Evolutionary conservation across 495 filamentous ascomycete genomes (phyloP).

Genomic region (Aspergillus affinis): DNA sequence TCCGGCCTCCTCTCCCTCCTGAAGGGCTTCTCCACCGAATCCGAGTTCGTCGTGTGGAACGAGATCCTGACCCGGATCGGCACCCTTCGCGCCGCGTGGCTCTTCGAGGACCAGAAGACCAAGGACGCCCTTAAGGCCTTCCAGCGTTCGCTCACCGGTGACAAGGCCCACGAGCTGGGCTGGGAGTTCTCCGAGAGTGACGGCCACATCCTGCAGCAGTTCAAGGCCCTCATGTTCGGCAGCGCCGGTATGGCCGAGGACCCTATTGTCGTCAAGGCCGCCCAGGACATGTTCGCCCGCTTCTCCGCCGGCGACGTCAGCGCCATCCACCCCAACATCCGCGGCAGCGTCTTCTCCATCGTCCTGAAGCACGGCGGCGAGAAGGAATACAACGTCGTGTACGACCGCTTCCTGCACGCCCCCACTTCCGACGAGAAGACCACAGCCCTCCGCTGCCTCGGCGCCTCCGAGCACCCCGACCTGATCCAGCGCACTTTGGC

Average conservation of each 20-base stretch:
- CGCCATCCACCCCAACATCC: conserved; percentile 68
- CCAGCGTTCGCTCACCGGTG: conserved; percentile 69
- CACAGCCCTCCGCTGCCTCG: conserved; percentile 85
- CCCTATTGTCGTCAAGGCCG: conserved; percentile 54
- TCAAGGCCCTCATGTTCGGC: conserved; percentile 66
- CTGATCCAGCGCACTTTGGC: conserved; percentile 80
- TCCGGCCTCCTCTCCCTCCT: conserved; percentile 84
- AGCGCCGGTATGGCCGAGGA: conserved; percentile 61
- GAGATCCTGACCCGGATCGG: conserved; percentile 79
- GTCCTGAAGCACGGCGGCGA: conserved; percentile 60
- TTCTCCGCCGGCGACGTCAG: conserved; percentile 57
- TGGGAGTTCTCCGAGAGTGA: conserved; percentile 85
- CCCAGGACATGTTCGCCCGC: conserved; percentile 63
- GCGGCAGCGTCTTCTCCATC: conserved; percentile 61
- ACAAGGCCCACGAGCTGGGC: conserved; percentile 79
- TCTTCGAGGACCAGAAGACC: conserved; percentile 77
- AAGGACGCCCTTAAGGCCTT: conserved; percentile 78
- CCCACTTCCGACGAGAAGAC: conserved; percentile 91
- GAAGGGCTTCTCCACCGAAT: conserved; percentile 78
- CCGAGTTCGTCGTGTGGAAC: conserved; percentile 92
- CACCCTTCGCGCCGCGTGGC: conserved; percentile 76
- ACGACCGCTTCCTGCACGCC: conserved; percentile 83
- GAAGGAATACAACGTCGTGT: conserved; percentile 68
- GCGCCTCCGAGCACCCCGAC: conserved; percentile 70
- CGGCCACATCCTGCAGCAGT: conserved; percentile 85